phyloP scores from a whole-genome alignment of 495 filamentous ascomycete species.

The Aspergillus sclerotiicarbonarius region DNA sequence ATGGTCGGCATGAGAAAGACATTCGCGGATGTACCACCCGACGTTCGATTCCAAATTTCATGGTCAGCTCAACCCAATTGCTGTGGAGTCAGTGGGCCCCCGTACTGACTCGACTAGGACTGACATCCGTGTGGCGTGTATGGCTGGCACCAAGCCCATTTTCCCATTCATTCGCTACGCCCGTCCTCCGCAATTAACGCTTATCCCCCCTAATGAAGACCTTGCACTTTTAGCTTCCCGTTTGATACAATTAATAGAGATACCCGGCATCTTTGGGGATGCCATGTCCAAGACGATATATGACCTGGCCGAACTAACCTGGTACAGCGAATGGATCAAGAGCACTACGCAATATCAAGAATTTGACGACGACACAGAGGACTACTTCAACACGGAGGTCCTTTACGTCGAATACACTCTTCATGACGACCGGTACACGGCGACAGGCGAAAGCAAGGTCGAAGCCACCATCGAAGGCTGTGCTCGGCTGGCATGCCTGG shows the following conservation, averaged over 20 bases:
- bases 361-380: slow-evolving; percentile 41
- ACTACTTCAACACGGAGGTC: slow-evolving; percentile 49
- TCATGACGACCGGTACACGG: slow-evolving; percentile 51
- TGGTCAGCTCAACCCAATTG: slow-evolving; percentile 27
- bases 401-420: slow-evolving; percentile 44
- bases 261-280: slow-evolving; percentile 41
- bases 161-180: slow-evolving; percentile 44
- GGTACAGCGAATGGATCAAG: slow-evolving; percentile 46
- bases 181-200: slow-evolving; percentile 35
- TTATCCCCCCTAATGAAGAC: slow-evolving; percentile 37
- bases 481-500: slow-evolving; percentile 40
- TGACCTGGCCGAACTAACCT: slow-evolving; percentile 40
- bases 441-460: slow-evolving; percentile 60
- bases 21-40: slow-evolving; percentile 40
- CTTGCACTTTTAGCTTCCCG: slow-evolving; percentile 35
- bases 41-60: slow-evolving; percentile 47
- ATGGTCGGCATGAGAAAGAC: slow-evolving; percentile 46
- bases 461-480: slow-evolving; percentile 47
- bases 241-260: slow-evolving; percentile 35
- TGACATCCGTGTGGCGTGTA: slow-evolving; percentile 47
- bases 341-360: slow-evolving; percentile 29
- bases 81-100: background rate
- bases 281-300: slow-evolving; percentile 34
- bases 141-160: slow-evolving; percentile 44
- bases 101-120: slow-evolving; percentile 33